A percentile compares a stretch with the other conserved stretches of the same genome.
These are phyloP conservation scores for Bipolaris gigantea DNA, from an alignment of 2,329 filamentous ascomycete species.

Conservation along the genomic window DNA sequence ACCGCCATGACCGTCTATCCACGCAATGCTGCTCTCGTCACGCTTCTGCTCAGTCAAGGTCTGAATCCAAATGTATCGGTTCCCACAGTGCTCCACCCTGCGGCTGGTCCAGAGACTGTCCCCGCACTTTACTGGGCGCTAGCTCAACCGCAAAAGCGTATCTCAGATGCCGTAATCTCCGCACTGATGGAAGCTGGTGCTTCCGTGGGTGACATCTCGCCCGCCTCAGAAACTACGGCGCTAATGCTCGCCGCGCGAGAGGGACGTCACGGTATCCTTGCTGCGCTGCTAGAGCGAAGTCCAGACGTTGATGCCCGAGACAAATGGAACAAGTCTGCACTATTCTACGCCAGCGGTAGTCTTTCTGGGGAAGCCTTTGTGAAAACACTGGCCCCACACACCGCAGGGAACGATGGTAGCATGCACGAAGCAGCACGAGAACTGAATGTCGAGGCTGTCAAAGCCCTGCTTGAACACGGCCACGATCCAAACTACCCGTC, in stretches of 20 bases:
- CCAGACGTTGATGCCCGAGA: conserved; percentile 64
- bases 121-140: conserved; percentile 64
- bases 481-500: conserved; percentile 69
- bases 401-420: conserved; percentile 65
- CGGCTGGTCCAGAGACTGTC: conserved; percentile 58
- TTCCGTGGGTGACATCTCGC: conserved; percentile 61
- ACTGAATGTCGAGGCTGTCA: conserved; percentile 60
- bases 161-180: conserved; percentile 62
- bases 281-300: conserved; percentile 59
- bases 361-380: conserved; percentile 31
- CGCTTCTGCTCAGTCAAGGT: conserved; percentile 28
- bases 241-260: conserved; percentile 62
- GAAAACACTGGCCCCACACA: conserved; percentile 57
- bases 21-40: conserved; percentile 24
- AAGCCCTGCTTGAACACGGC: conserved; percentile 59
- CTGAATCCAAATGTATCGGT: conserved; percentile 47
- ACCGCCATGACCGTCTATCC: conserved; percentile 33
- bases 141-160: conserved; percentile 63
- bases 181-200: conserved; percentile 59
- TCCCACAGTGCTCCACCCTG: conserved; percentile 50
- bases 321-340: conserved; percentile 59
- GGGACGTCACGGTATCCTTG: conserved; percentile 60
- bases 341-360: conserved; percentile 62
- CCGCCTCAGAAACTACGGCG: conserved; percentile 57
- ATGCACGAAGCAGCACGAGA: conserved; percentile 66